phyloP scores from a whole-genome alignment of 305 asterid genomes.

The Coffea humblotiana region DNA sequence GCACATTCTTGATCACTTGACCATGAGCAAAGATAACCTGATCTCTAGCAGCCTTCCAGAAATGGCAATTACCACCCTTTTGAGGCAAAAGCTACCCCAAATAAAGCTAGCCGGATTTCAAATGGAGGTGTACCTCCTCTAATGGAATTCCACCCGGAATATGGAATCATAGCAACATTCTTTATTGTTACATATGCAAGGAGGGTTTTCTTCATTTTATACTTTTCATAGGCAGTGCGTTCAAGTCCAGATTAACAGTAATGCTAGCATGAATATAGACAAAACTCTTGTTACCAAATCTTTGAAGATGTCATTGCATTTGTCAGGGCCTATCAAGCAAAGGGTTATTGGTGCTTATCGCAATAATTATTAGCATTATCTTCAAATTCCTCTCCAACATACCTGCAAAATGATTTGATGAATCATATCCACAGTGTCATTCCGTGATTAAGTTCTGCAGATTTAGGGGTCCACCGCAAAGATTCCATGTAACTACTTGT shows the following conservation, averaged over 20 bases:
- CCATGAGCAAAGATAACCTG: too few relatives aligned
- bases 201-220: background rate
- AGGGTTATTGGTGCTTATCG: background rate
- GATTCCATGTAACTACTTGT: background rate
- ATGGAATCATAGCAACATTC: background rate
- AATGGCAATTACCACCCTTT: too few relatives aligned
- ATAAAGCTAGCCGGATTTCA: too few relatives aligned
- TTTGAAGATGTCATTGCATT: background rate
- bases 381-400: background rate
- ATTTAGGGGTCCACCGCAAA: background rate
- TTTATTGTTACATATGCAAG: background rate
- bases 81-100: too few relatives aligned
- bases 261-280: background rate
- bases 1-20: too few relatives aligned
- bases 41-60: too few relatives aligned
- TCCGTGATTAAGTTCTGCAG: background rate
- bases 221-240: background rate
- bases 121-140: too few relatives aligned
- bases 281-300: background rate
- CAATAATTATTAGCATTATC: constrained; percentile 1
- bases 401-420: background rate
- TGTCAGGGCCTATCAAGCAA: constrained; percentile 5
- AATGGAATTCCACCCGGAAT: background rate
- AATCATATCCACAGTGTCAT: constrained; percentile 8
- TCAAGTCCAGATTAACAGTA: background rate